These are phyloP conservation scores for Talaromyces sp. DNA, from an alignment of 2,329 filamentous ascomycete species.

Conservation along the genomic window DNA sequence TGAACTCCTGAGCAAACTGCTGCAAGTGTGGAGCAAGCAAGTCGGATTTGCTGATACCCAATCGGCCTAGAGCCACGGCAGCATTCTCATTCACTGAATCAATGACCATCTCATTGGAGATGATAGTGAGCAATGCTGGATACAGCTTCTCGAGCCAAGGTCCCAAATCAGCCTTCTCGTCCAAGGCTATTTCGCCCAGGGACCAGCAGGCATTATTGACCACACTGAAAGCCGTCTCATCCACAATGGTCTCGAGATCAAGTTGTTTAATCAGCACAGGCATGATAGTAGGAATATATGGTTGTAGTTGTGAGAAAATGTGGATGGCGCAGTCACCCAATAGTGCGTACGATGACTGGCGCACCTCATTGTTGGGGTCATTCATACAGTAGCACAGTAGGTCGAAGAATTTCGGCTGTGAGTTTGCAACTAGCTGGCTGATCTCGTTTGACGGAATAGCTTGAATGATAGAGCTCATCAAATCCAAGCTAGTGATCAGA, in stretches of 20 bases:
- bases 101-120: constrained; percentile 79
- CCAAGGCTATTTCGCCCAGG: constrained; percentile 82
- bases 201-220: constrained; percentile 99
- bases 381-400: constrained; percentile 88
- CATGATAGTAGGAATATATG: constrained; percentile 66
- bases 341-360: constrained; percentile 91
- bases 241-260: constrained; percentile 68
- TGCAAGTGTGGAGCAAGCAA: constrained; percentile 72
- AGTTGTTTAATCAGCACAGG: constrained; percentile 79
- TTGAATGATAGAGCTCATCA: constrained; percentile 89
- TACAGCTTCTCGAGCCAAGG: constrained; percentile 74
- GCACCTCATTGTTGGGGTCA: constrained; percentile 83
- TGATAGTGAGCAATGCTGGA: constrained; percentile 70
- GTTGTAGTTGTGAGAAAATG: constrained; percentile 74
- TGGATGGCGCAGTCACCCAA: constrained; percentile 93
- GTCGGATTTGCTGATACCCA: constrained; percentile 74
- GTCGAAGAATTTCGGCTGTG: constrained; percentile 82
- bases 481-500: constrained; percentile 86
- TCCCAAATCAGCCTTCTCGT: constrained; percentile 65
- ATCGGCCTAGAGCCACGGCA: constrained; percentile 81
- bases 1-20: constrained; percentile 75
- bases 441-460: constrained; percentile 71
- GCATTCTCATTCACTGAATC: constrained; percentile 88
- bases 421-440: constrained; percentile 66
- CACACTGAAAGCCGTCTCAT: constrained; percentile 81